phyloP scores from a whole-genome alignment of 2,329 filamentous ascomycete species.

The Xylaria sp. region DNA sequence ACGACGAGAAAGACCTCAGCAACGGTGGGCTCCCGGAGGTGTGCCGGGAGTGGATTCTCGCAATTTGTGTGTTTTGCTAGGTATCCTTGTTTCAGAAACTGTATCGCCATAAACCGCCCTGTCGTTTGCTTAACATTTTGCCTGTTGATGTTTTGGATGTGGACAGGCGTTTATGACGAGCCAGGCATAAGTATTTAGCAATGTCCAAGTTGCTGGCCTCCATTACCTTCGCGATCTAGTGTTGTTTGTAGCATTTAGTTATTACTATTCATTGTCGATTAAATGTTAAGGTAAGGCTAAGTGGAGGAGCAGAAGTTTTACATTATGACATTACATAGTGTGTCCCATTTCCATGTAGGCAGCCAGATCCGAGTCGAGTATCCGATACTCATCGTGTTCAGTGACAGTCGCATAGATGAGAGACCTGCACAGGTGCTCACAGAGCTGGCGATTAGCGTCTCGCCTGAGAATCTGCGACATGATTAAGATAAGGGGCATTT shows the following conservation, averaged over 20 bases:
- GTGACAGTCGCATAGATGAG: not conserved
- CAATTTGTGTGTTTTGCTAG: not conserved
- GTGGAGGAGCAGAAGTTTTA: not conserved
- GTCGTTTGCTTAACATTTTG: too few species aligned
- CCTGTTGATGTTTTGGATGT: too few species aligned
- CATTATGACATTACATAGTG: too few species aligned
- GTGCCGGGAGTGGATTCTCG: not conserved
- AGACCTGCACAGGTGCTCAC: slow-evolving; percentile 12
- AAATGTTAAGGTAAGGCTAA: not conserved
- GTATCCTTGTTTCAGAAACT: too few species aligned
- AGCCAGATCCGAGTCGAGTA: not conserved
- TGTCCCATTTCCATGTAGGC: not conserved
- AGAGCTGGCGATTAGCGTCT: slow-evolving; percentile 16
- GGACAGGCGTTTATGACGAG: too few species aligned
- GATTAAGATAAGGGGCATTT: slow-evolving; percentile 16
- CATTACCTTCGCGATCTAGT: not conserved
- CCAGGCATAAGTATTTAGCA: not conserved
- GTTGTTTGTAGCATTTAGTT: not conserved
- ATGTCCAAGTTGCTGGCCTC: not conserved
- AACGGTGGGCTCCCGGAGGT: not conserved
- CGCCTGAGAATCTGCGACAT: slow-evolving; percentile 6
- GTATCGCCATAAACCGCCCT: too few species aligned
- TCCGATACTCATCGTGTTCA: slow-evolving; percentile 5
- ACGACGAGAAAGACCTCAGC: not conserved
- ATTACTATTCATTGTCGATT: not conserved